phyloP scores from a whole-genome alignment of 2,329 filamentous ascomycete genomes.

The Sclerotinia glacialis region DNA sequence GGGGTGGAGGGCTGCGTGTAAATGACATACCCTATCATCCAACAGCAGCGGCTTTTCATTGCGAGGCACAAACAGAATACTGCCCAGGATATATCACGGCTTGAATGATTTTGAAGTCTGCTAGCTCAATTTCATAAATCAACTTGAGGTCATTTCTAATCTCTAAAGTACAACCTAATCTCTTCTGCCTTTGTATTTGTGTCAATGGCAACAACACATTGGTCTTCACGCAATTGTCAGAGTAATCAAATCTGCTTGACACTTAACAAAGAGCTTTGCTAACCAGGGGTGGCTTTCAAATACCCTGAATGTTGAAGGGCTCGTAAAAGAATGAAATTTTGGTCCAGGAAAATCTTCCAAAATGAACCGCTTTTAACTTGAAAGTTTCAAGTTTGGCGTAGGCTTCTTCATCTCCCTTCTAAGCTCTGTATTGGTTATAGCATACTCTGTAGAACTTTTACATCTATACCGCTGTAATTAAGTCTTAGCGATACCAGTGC shows the following conservation, averaged over 20 bases:
- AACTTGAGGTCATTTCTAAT: not conserved
- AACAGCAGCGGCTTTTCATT: not conserved
- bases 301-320: not conserved
- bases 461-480: not conserved
- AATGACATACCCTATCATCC: not conserved
- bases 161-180: not conserved
- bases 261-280: not conserved
- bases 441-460: not conserved
- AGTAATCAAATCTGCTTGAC: not conserved
- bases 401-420: not conserved
- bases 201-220: not conserved
- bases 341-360: not conserved
- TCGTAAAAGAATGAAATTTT: not conserved
- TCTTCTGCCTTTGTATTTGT: not conserved
- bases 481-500: not conserved
- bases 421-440: too few species aligned
- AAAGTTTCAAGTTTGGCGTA: not conserved
- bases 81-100: not conserved
- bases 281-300: not conserved
- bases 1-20: not conserved
- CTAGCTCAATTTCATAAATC: not conserved
- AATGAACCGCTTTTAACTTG: too few species aligned
- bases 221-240: not conserved
- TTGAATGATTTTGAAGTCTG: not conserved
- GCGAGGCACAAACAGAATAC: not conserved